A percentile compares a stretch with the other conserved stretches of the same genome.
phyloP scores from a whole-genome alignment of 1,284 basidiomycete species.

The Heterobasidion irregulare region DNA sequence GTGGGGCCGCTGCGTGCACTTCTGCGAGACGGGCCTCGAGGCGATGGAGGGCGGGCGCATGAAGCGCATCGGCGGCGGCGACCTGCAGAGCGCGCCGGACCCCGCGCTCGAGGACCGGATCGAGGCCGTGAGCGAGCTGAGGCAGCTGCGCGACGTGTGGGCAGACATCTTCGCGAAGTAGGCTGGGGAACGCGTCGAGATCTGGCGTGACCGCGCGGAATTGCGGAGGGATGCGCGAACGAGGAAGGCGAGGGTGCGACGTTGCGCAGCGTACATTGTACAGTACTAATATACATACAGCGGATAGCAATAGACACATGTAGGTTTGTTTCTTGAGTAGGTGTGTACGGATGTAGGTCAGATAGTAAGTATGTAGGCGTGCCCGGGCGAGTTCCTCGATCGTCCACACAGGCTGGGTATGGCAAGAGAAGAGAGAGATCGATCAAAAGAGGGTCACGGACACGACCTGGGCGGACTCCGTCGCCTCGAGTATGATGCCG shows the following conservation, averaged over 20 bases:
- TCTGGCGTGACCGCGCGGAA: not conserved
- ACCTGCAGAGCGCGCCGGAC: constrained; percentile 14
- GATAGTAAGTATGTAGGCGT: not conserved
- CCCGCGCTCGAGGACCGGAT: constrained; percentile 26
- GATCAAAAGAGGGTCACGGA: constrained; percentile 63
- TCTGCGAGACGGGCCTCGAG: constrained; percentile 58
- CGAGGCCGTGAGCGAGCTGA: constrained; percentile 39
- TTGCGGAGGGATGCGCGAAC: not conserved
- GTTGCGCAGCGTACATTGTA: not conserved
- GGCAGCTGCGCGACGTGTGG: constrained; percentile 64
- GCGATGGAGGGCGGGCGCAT: constrained; percentile 52
- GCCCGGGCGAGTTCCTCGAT: not conserved
- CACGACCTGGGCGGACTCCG: constrained; percentile 68
- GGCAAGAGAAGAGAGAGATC: not conserved
- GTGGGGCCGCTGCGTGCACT: constrained; percentile 69
- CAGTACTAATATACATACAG: not conserved
- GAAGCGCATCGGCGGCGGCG: constrained; percentile 35
- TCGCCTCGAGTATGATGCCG: constrained; percentile 76
- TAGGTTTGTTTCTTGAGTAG: not conserved
- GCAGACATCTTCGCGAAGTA: constrained; percentile 47
- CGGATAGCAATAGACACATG: not conserved
- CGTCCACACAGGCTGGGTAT: not conserved
- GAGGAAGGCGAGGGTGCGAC: not conserved
- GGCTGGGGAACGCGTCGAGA: not conserved
- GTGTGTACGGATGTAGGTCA: not conserved